Percentiles rank a stretch among this genome's conserved stretches.
Conservation (phyloP, 441 rosid species). For the Pelargonium citronellum region DNA sequence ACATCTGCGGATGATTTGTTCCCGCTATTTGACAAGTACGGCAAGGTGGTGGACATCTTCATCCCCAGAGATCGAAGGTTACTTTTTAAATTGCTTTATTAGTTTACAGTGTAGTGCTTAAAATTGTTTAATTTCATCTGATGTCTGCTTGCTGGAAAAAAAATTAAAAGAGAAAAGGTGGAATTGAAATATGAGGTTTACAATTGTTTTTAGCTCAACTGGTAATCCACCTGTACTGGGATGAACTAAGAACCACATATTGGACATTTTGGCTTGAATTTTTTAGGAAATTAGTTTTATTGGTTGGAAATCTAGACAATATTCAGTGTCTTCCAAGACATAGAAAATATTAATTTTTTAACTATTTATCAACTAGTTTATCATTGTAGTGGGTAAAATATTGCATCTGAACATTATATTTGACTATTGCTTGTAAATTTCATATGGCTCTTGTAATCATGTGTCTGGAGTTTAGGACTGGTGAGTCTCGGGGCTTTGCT, state of each 20-base stretch:
- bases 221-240: not conserved
- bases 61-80: slow-evolving; percentile 32
- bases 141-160: not conserved
- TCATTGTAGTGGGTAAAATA: too few species aligned
- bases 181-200: not conserved
- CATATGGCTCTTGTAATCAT: not conserved
- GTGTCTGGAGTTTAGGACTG: slow-evolving; percentile 36
- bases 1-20: slow-evolving; percentile 26
- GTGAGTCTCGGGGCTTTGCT: slow-evolving; percentile 73
- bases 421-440: too few species aligned
- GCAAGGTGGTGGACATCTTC: slow-evolving; percentile 67
- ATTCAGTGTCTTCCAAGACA: not conserved
- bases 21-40: slow-evolving; percentile 55
- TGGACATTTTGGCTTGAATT: not conserved
- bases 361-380: too few species aligned
- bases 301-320: not conserved
- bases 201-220: not conserved
- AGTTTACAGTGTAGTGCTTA: too few species aligned
- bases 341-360: too few species aligned
- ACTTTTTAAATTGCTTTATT: not conserved
- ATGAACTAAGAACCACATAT: not conserved
- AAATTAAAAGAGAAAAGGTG: not conserved
- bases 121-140: not conserved
- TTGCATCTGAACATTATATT: too few species aligned
- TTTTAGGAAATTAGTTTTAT: not conserved